phyloP scores from a whole-genome alignment of 805 yeast genomes.

The Candida lessepsii region DNA sequence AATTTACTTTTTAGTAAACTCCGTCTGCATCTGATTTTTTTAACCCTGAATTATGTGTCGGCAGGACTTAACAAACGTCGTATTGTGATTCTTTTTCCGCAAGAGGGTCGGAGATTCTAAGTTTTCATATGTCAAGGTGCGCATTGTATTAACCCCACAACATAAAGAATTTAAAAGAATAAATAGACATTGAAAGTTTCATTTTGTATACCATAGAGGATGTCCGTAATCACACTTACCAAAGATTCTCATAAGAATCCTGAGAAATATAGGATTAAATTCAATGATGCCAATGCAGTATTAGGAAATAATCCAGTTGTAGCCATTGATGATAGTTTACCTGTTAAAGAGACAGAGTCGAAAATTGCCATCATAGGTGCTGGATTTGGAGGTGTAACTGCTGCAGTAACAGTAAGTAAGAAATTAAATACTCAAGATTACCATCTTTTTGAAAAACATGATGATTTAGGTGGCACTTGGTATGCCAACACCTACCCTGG shows the following conservation, averaged over 20 bases:
- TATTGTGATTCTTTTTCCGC: no score
- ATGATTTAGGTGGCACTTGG: slow-evolving; percentile 44
- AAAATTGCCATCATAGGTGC: slow-evolving; percentile 38
- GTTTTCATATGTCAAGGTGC: no score
- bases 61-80: no score
- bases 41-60: no score
- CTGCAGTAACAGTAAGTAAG: slow-evolving; percentile 27
- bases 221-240: slow-evolving; percentile 28
- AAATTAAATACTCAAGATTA: slow-evolving; percentile 30
- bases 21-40: no score
- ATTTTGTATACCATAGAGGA: no score
- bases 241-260: slow-evolving; percentile 35
- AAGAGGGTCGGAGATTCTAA: no score
- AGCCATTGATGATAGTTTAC: slow-evolving; percentile 20
- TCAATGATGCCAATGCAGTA: slow-evolving; percentile 25
- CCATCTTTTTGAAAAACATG: slow-evolving; percentile 38
- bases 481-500: slow-evolving; percentile 47
- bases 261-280: slow-evolving; percentile 26
- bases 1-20: no score
- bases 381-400: slow-evolving; percentile 41
- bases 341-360: slow-evolving; percentile 24
- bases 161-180: no score
- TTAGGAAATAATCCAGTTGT: slow-evolving; percentile 23
- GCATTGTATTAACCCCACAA: no score
- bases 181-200: no score